phyloP scores from a whole-genome alignment of 192 early-diverging fungal species.

The Mortierella hygrophila region DNA sequence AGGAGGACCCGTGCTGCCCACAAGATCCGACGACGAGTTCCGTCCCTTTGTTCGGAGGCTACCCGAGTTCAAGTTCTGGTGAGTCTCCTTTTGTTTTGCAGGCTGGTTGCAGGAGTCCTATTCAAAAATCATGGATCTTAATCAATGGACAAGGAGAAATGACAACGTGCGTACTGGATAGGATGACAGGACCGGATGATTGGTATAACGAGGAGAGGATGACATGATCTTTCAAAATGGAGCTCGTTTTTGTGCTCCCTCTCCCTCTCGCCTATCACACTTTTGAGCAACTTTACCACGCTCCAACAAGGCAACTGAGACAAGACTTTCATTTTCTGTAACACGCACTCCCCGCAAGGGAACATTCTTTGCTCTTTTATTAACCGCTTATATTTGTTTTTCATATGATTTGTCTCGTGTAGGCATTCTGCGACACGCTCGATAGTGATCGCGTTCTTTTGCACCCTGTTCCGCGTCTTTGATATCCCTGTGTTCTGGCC shows the following conservation, averaged over 20 bases:
- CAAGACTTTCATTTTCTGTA: background rate
- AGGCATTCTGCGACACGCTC: conserved; percentile 91
- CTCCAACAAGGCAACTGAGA: background rate
- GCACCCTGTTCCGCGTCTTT: conserved; percentile 88
- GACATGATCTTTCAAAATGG: background rate
- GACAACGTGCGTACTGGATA: background rate
- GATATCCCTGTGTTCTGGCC: conserved; percentile 99
- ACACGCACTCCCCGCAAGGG: background rate
- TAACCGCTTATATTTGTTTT: background rate
- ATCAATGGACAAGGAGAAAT: background rate
- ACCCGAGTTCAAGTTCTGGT: conserved; percentile 99
- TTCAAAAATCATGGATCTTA: background rate
- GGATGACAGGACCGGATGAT: background rate
- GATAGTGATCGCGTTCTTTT: conserved; percentile 85
- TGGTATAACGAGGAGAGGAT: background rate
- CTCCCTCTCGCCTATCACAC: background rate
- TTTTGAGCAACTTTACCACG: background rate
- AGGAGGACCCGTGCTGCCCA: conserved; percentile 80
- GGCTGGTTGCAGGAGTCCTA: too few relatives aligned
- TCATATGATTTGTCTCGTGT: background rate
- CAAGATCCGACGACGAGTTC: conserved; percentile 94
- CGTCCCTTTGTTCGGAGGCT: conserved; percentile 96
- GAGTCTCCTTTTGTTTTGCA: conserved; percentile 33
- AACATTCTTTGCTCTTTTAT: background rate
- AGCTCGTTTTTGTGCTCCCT: background rate